These are phyloP conservation scores for Candida maris DNA, from an alignment of 805 yeast genomes.

Conservation along the genomic window DNA sequence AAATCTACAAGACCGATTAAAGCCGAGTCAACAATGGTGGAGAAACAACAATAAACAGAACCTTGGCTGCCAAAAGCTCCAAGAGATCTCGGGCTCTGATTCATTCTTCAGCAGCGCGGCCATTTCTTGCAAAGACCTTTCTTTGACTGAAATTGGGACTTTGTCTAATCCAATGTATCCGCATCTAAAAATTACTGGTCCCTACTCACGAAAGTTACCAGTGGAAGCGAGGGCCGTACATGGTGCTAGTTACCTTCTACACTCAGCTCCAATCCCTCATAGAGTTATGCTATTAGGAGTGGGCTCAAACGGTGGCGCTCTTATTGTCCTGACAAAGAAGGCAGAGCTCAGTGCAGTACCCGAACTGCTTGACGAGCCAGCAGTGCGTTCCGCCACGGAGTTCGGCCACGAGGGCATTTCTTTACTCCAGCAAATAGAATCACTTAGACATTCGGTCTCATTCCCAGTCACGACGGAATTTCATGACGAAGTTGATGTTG, in stretches of 20 bases:
- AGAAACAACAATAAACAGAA: conserved; percentile 5
- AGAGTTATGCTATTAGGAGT: conserved; percentile 28
- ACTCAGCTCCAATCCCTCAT: conserved; percentile 31
- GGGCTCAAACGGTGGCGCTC: conserved; percentile 11
- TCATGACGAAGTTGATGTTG: conserved; percentile 1
- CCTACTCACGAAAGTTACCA: conserved; percentile 23
- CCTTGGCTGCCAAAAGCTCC: conserved; percentile 19
- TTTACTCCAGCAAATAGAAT: conserved; percentile 12
- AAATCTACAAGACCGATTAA: conserved; percentile 21
- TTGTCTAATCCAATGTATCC: conserved; percentile 22
- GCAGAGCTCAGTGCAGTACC: neutral
- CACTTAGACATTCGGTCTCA: conserved; percentile 2
- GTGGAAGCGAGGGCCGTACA: conserved; percentile 30
- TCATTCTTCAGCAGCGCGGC: neutral
- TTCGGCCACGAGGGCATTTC: conserved; percentile 7
- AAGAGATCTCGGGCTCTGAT: conserved; percentile 15
- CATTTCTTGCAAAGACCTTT: conserved; percentile 12
- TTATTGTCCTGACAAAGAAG: conserved; percentile 15
- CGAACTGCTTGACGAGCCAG: conserved; percentile 13
- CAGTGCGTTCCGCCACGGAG: conserved; percentile 2
- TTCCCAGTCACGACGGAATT: neutral
- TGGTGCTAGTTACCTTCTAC: conserved; percentile 34
- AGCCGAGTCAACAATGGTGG: conserved; percentile 19
- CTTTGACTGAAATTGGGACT: conserved; percentile 3
- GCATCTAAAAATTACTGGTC: conserved; percentile 23